Evolutionary conservation across 2,329 filamentous ascomycete genomes (phyloP).

Genomic region (Penicillium sp.): DNA sequence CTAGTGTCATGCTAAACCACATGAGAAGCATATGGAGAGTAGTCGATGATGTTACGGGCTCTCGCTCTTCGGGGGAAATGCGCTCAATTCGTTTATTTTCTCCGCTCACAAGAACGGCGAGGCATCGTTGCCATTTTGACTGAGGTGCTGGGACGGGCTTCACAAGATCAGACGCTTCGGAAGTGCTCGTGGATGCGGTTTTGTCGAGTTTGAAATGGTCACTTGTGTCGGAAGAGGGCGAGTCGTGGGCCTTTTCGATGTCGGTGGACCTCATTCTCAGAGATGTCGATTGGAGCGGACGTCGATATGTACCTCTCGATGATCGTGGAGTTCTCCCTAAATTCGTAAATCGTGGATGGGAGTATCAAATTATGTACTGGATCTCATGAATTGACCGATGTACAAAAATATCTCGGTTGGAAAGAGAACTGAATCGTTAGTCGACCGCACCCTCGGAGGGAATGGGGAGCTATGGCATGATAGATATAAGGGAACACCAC

Average conservation of each 20-base stretch:
- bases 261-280: slow-evolving; percentile 21
- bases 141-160: slow-evolving; percentile 9
- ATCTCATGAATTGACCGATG: neutral
- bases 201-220: slow-evolving; percentile 25
- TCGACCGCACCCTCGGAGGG: neutral
- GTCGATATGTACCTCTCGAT: neutral
- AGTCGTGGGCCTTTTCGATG: slow-evolving; percentile 29
- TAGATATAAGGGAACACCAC: slow-evolving; percentile 19
- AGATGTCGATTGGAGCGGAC: neutral
- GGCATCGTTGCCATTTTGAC: slow-evolving; percentile 26
- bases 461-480: slow-evolving; percentile 14
- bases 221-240: slow-evolving; percentile 26
- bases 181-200: slow-evolving; percentile 9
- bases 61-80: slow-evolving; percentile 30
- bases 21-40: slow-evolving; percentile 37
- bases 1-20: slow-evolving; percentile 45
- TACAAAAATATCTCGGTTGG: neutral
- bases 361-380: neutral
- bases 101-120: slow-evolving; percentile 25
- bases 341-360: neutral
- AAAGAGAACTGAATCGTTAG: neutral
- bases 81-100: slow-evolving; percentile 32
- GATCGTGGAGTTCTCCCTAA: neutral
- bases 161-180: slow-evolving; percentile 5
- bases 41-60: slow-evolving; percentile 25